phyloP scores from a whole-genome alignment of 768 basidiomycete genomes.

The Pleurotus citrinopileatus region DNA sequence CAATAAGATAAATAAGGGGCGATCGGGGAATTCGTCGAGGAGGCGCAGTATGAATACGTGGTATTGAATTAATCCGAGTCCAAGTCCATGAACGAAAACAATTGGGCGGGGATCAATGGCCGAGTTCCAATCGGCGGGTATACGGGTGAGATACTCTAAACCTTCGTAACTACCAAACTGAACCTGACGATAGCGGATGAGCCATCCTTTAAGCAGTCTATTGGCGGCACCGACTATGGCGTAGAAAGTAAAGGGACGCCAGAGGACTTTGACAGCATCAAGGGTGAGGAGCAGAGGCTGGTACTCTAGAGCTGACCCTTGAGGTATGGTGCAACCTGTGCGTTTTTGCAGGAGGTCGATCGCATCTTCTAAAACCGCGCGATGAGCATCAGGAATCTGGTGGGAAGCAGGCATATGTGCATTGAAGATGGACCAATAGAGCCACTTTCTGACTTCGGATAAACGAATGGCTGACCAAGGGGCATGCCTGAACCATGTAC shows the following conservation, averaged over 20 bases:
- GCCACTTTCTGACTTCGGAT: slow-evolving; percentile 66
- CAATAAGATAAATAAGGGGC: slow-evolving; percentile 71
- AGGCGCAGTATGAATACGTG: slow-evolving; percentile 57
- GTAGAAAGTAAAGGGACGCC: slow-evolving; percentile 71
- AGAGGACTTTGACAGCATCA: slow-evolving; percentile 68
- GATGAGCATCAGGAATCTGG: slow-evolving; percentile 42
- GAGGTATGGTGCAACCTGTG: slow-evolving; percentile 60
- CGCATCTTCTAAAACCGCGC: slow-evolving; percentile 53
- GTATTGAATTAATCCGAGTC: slow-evolving; percentile 78
- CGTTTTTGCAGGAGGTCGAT: slow-evolving; percentile 68
- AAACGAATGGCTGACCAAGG: slow-evolving; percentile 71
- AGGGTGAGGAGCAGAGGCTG: slow-evolving; percentile 68
- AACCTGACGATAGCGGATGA: slow-evolving; percentile 39
- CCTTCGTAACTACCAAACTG: slow-evolving; percentile 50
- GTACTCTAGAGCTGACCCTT: slow-evolving; percentile 52
- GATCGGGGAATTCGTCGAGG: slow-evolving; percentile 51
- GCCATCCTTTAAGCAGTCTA: slow-evolving; percentile 40
- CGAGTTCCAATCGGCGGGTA: slow-evolving; percentile 66
- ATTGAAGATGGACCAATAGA: slow-evolving; percentile 84
- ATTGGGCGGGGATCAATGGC: slow-evolving; percentile 61
- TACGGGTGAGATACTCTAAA: slow-evolving; percentile 78
- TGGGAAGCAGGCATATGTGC: slow-evolving; percentile 53
- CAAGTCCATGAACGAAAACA: slow-evolving; percentile 87
- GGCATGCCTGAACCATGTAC: slow-evolving; percentile 76
- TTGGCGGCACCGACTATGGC: slow-evolving; percentile 47